These are phyloP conservation scores for Iberis amara DNA, from an alignment of 441 rosid species.

Conservation along the genomic window DNA sequence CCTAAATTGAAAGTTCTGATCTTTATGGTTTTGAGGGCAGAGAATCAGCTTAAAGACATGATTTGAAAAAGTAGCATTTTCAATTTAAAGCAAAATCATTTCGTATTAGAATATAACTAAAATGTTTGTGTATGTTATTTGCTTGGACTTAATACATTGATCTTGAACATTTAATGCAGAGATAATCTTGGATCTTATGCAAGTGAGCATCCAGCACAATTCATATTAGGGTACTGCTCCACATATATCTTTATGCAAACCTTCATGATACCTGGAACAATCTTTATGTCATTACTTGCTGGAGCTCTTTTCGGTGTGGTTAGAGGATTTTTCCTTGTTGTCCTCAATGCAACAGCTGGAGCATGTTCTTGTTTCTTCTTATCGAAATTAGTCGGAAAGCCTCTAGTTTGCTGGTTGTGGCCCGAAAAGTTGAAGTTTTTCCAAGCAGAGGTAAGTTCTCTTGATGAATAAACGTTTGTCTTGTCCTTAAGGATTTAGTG, in stretches of 20 bases:
- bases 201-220: conserved; percentile 64
- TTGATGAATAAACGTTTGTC: not conserved
- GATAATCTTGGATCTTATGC: conserved; percentile 80
- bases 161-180: conserved; percentile 39
- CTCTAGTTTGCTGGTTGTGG: conserved; percentile 88
- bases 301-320: conserved; percentile 95
- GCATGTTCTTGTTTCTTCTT: conserved; percentile 91
- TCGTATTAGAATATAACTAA: too few species aligned
- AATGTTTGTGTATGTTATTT: not conserved
- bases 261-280: conserved; percentile 97
- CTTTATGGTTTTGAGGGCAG: too few species aligned
- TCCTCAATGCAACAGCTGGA: conserved; percentile 90
- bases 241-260: conserved; percentile 98
- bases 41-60: too few species aligned
- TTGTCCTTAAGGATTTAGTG: conserved; percentile 4
- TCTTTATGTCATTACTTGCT: conserved; percentile 94
- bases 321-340: conserved; percentile 79
- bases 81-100: too few species aligned
- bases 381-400: conserved; percentile 89
- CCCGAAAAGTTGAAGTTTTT: conserved; percentile 83
- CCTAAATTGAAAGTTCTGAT: too few species aligned
- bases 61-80: too few species aligned
- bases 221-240: conserved; percentile 88
- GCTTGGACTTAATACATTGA: conserved; percentile 3
- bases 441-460: conserved; percentile 66